A percentile compares a stretch with the other conserved stretches of the same genome.
These are phyloP conservation scores for Russula ochroleuca DNA, from an alignment of 768 basidiomycete genomes.

Conservation along the genomic window DNA sequence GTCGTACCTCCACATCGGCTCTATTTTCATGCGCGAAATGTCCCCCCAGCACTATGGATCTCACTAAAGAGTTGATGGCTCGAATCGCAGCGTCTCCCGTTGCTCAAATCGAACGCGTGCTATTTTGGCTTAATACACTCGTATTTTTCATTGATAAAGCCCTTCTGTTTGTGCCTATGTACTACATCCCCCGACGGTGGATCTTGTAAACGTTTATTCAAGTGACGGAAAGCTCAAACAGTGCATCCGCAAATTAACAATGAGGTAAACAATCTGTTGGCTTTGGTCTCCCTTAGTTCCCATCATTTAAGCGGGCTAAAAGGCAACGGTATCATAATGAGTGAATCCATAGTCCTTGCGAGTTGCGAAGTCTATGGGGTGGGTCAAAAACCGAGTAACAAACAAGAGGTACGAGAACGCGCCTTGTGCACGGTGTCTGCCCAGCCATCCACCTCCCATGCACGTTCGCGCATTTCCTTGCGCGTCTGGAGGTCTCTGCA, in stretches of 20 bases:
- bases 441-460: conserved; percentile 96
- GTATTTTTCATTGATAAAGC: too few species aligned
- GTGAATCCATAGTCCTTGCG: conserved; percentile 80
- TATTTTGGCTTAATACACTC: too few species aligned
- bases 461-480: conserved; percentile 80
- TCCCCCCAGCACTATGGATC: too few species aligned
- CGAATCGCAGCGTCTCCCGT: too few species aligned
- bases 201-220: neutral
- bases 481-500: conserved; percentile 68
- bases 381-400: neutral
- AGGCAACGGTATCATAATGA: conserved; percentile 72
- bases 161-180: too few species aligned
- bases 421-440: conserved; percentile 91
- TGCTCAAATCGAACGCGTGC: too few species aligned
- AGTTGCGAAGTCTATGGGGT: conserved; percentile 78
- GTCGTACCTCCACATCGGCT: too few species aligned
- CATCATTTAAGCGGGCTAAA: conserved; percentile 87
- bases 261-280: conserved; percentile 85
- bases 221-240: conserved; percentile 7
- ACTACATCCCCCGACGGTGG: too few species aligned
- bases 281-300: conserved; percentile 73
- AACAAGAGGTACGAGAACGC: conserved; percentile 22
- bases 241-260: conserved; percentile 78
- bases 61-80: too few species aligned
- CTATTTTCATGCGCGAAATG: too few species aligned